These are phyloP conservation scores for Cadophora luteo-olivacea DNA, from an alignment of 2,329 filamentous ascomycete species.

Conservation along the genomic window DNA sequence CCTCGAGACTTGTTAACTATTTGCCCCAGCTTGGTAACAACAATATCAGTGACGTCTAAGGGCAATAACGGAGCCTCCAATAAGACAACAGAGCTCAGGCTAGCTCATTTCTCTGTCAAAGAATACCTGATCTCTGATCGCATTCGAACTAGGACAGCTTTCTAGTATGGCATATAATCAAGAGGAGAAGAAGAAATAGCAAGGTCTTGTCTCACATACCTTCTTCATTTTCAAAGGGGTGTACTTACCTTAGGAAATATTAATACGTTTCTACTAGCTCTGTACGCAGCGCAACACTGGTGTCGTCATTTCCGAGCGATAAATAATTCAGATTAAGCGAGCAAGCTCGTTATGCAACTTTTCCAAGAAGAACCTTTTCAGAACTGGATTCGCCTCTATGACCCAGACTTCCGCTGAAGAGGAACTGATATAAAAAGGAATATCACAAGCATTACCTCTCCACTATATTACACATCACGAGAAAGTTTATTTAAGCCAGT, in stretches of 20 bases:
- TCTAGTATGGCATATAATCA: too few species aligned
- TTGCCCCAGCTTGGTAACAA: conserved; percentile 16
- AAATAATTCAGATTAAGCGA: conserved; percentile 1
- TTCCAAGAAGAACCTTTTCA: conserved; percentile 9
- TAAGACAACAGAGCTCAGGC: too few species aligned
- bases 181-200: too few species aligned
- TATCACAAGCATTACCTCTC: neutral
- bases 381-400: conserved; percentile 15
- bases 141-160: too few species aligned
- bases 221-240: conserved; percentile 13
- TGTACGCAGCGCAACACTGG: conserved; percentile 13
- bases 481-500: conserved; percentile 16
- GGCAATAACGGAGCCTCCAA: too few species aligned
- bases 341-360: conserved; percentile 6
- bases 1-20: conserved; percentile 36
- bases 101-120: too few species aligned
- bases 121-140: too few species aligned
- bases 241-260: conserved; percentile 3
- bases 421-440: neutral
- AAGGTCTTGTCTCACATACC: too few species aligned
- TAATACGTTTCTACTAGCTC: conserved; percentile 4
- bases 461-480: conserved; percentile 5
- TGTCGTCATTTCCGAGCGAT: conserved; percentile 11
- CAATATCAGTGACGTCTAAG: neutral
- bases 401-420: neutral